Evolutionary conservation across 257 asterid species (phyloP).

Genomic region (Salvia miltiorrhiza): DNA sequence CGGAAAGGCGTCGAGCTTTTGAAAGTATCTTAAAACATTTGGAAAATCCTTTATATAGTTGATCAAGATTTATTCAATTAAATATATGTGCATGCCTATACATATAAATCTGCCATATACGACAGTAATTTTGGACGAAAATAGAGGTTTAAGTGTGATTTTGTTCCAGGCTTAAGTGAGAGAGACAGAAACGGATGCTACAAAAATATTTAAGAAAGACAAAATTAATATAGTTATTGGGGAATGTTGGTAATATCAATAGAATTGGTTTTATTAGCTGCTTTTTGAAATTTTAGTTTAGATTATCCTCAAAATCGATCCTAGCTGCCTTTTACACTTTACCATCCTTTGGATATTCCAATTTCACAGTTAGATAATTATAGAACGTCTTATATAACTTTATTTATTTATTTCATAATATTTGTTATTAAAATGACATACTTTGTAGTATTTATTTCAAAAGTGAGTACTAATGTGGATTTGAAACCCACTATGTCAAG

Average conservation of each 20-base stretch:
- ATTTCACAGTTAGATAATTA: background rate
- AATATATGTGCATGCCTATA: too few relatives aligned
- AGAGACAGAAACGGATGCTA: background rate
- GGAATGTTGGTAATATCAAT: slow-evolving; percentile 17
- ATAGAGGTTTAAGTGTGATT: background rate
- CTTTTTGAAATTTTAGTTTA: background rate
- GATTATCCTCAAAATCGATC: background rate
- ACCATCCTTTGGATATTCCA: background rate
- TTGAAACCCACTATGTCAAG: too few relatives aligned
- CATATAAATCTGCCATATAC: background rate
- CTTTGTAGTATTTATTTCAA: too few relatives aligned
- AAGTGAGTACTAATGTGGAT: too few relatives aligned
- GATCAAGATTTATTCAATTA: background rate
- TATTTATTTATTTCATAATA: too few relatives aligned
- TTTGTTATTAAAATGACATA: too few relatives aligned
- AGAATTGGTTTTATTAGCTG: slow-evolving; percentile 37
- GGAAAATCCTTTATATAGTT: background rate
- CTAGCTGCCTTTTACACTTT: background rate
- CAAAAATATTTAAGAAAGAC: background rate
- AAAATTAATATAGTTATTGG: background rate
- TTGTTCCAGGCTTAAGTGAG: background rate
- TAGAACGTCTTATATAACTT: too few relatives aligned
- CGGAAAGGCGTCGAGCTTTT: too few relatives aligned
- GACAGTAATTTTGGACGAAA: background rate
- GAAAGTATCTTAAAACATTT: too few relatives aligned